These are phyloP conservation scores for Triglochin maritima DNA, from an alignment of 106 monocot species.

Conservation along the genomic window DNA sequence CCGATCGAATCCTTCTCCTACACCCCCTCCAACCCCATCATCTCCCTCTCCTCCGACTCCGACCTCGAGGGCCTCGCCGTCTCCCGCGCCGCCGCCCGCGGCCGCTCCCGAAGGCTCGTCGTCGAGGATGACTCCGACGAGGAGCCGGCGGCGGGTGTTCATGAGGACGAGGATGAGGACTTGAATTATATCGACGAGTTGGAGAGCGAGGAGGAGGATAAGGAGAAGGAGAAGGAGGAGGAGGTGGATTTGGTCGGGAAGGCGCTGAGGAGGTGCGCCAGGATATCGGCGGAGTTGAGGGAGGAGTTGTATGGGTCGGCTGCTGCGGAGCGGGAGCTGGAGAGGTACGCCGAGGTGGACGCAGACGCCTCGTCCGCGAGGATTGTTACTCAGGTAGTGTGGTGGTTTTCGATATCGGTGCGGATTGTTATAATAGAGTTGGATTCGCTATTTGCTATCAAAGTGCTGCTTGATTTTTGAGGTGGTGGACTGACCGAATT, in stretches of 20 bases:
- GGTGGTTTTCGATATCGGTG: neutral
- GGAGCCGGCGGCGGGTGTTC: conserved; percentile 14
- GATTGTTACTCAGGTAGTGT: conserved; percentile 63
- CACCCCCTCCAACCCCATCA: conserved; percentile 8
- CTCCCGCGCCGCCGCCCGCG: conserved; percentile 3
- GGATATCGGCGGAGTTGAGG: conserved; percentile 56
- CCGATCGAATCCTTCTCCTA: conserved; percentile 81
- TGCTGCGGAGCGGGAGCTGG: conserved; percentile 15
- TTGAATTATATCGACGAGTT: conserved; percentile 7
- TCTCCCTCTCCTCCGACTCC: neutral
- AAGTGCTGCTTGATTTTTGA: neutral
- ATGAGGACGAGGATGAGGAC: conserved; percentile 28
- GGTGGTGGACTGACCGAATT: no score
- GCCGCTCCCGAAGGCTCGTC: conserved; percentile 19
- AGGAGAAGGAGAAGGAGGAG: conserved; percentile 8
- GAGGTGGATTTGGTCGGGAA: conserved; percentile 72
- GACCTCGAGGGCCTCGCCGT: neutral
- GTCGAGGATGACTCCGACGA: conserved; percentile 51
- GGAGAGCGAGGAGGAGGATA: conserved; percentile 2
- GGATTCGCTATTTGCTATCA: neutral
- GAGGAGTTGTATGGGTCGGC: conserved; percentile 80
- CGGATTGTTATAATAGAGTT: neutral
- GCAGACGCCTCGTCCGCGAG: conserved; percentile 49
- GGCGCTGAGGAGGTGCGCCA: conserved; percentile 68
- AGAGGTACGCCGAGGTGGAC: conserved; percentile 77